These are phyloP conservation scores for Venustampulla echinocandica DNA, from an alignment of 495 filamentous ascomycete genomes.

Conservation along the genomic window DNA sequence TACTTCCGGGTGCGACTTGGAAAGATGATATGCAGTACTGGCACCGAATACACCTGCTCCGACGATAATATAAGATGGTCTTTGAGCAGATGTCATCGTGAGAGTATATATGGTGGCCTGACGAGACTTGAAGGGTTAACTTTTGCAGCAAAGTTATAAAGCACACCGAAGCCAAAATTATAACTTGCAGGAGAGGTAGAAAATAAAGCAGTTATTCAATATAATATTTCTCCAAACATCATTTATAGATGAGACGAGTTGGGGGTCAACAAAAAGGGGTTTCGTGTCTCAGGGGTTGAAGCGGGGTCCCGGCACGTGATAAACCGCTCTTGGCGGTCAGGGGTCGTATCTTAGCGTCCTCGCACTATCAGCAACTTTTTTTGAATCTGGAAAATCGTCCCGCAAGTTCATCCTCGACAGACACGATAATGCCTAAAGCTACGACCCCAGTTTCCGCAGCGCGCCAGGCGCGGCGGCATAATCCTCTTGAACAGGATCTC, in stretches of 20 bases:
- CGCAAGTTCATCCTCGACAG: neutral
- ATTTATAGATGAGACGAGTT: too few relatives aligned
- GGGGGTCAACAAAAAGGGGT: too few relatives aligned
- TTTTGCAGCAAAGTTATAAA: neutral
- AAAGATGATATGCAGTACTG: constrained; percentile 53
- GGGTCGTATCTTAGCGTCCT: neutral
- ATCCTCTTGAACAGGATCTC: constrained; percentile 66
- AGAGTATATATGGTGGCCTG: neutral
- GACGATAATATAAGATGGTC: constrained; percentile 38
- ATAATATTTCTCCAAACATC: too few relatives aligned
- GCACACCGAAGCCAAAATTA: too few relatives aligned
- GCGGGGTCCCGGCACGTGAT: too few relatives aligned
- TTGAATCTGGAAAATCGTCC: neutral
- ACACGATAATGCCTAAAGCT: constrained; percentile 41
- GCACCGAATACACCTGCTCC: constrained; percentile 60
- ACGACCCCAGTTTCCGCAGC: constrained; percentile 32
- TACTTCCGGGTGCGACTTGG: constrained; percentile 36
- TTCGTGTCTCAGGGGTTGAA: too few relatives aligned
- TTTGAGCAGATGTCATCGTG: neutral
- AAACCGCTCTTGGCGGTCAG: too few relatives aligned
- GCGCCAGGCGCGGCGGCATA: constrained; percentile 45
- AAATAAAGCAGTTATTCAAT: too few relatives aligned
- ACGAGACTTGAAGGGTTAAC: neutral
- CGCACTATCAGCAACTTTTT: constrained; percentile 3
- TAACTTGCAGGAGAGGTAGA: too few relatives aligned